Conservation (phyloP, 208 protist genomes). For the Phytomonas francai region DNA sequence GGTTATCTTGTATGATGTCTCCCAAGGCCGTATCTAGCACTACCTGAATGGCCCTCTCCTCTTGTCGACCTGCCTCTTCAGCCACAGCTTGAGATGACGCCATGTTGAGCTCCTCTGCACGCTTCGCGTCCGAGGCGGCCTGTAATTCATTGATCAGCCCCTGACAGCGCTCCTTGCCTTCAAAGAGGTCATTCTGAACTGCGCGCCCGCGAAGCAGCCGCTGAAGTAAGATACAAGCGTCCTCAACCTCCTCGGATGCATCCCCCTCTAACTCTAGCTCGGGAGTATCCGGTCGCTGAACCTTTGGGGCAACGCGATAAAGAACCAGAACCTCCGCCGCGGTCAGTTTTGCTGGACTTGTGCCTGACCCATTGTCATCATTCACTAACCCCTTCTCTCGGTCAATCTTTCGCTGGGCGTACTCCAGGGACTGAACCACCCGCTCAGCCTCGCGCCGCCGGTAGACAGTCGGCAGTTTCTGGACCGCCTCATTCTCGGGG, state of each 20-base stretch:
- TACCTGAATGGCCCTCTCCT: conserved; percentile 40
- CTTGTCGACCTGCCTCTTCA: conserved; percentile 22
- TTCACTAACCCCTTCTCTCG: not conserved
- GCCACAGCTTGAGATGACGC: conserved; percentile 28
- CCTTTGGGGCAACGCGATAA: conserved; percentile 83
- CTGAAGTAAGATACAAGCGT: conserved; percentile 84
- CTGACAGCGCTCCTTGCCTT: conserved; percentile 88
- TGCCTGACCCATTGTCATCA: not conserved
- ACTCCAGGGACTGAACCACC: conserved; percentile 74
- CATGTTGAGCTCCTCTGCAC: conserved; percentile 31
- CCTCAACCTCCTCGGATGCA: conserved; percentile 71
- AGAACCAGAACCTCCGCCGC: conserved; percentile 62
- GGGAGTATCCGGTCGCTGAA: conserved; percentile 86
- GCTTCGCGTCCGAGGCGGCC: conserved; percentile 81
- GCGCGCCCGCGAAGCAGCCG: conserved; percentile 85
- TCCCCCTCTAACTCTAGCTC: conserved; percentile 82
- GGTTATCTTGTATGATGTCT: conserved; percentile 70
- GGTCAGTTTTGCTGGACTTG: not conserved
- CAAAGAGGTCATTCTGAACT: conserved; percentile 92
- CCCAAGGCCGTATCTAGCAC: conserved; percentile 64
- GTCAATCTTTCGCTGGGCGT: conserved; percentile 66
- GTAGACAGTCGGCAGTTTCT: conserved; percentile 64
- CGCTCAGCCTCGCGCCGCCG: conserved; percentile 72
- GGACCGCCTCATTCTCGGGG: conserved; percentile 63
- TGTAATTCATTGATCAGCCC: conserved; percentile 90